Conservation (phyloP, 2,329 filamentous ascomycete genomes). For the Curvularia verruculosa region DNA sequence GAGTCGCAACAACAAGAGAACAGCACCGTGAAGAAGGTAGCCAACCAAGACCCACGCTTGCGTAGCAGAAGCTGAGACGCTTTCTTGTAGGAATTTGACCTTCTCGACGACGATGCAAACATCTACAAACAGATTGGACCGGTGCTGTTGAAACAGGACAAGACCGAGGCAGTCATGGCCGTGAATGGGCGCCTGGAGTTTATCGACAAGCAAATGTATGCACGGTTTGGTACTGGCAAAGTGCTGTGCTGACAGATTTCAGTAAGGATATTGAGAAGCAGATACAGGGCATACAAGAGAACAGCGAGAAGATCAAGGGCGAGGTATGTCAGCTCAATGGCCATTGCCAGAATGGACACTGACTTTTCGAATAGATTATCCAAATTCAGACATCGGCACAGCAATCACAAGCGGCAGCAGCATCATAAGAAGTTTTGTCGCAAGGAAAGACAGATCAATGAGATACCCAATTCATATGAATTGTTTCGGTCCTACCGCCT, state of each 20-base stretch:
- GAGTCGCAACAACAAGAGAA: conserved; percentile 97
- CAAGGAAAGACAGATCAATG: conserved; percentile 1
- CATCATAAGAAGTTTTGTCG: conserved; percentile 4
- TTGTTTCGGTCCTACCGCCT: background rate
- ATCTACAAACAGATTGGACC: conserved; percentile 98
- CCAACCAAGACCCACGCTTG: conserved; percentile 7
- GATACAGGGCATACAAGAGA: conserved; percentile 68
- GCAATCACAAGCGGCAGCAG: conserved; percentile 29
- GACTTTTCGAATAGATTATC: conserved; percentile 31
- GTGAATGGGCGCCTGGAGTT: conserved; percentile 91
- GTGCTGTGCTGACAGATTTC: conserved; percentile 11
- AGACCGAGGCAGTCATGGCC: conserved; percentile 84
- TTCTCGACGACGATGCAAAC: conserved; percentile 77
- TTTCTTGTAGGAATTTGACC: conserved; percentile 73
- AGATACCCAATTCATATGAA: conserved; percentile 8
- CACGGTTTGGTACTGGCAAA: background rate
- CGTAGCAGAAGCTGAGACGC: conserved; percentile 6
- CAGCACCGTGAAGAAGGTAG: conserved; percentile 78
- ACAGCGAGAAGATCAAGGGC: conserved; percentile 68
- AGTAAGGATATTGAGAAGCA: conserved; percentile 71
- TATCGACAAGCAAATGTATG: conserved; percentile 91
- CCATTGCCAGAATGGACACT: conserved; percentile 1
- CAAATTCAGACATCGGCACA: conserved; percentile 35
- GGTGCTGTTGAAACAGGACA: conserved; percentile 92
- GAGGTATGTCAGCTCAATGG: conserved; percentile 56